Percentiles rank a stretch among this genome's conserved stretches.
phyloP scores from a whole-genome alignment of 208 protist genomes.

The Acanthamoeba royreba region DNA sequence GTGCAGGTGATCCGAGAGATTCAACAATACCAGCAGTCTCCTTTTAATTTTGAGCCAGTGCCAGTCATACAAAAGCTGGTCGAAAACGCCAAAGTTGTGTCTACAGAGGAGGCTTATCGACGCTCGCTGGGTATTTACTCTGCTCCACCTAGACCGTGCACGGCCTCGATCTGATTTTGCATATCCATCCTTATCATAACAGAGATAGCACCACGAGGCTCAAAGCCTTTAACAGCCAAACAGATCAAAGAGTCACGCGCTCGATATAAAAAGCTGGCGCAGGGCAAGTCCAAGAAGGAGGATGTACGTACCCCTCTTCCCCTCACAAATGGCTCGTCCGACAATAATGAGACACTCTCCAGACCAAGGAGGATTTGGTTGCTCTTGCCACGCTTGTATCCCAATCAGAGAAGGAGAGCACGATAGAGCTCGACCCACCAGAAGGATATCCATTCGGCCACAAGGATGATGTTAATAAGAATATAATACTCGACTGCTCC shows the following conservation, averaged over 20 bases:
- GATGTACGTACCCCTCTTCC: background rate
- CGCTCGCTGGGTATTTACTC: background rate
- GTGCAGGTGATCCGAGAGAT: background rate
- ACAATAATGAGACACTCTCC: too few species aligned
- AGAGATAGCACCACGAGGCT: background rate
- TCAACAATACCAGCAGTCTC: slow-evolving; percentile 13
- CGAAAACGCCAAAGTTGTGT: background rate
- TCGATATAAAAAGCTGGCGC: background rate
- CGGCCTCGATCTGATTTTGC: background rate
- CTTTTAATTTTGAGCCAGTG: slow-evolving; percentile 13
- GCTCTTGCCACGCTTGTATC: too few species aligned
- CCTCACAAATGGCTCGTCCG: background rate
- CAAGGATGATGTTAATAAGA: background rate
- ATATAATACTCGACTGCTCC: background rate
- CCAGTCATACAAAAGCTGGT: background rate
- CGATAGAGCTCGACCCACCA: background rate
- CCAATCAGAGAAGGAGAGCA: background rate
- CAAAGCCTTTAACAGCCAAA: background rate
- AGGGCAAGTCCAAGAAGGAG: background rate
- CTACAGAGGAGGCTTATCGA: background rate
- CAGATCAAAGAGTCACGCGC: background rate
- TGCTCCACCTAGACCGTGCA: background rate
- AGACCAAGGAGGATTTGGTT: too few species aligned
- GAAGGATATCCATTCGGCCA: background rate
- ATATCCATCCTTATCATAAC: background rate